Evolutionary conservation across 257 asterid genomes (phyloP).

Genomic region (Pogostemon cablin): DNA sequence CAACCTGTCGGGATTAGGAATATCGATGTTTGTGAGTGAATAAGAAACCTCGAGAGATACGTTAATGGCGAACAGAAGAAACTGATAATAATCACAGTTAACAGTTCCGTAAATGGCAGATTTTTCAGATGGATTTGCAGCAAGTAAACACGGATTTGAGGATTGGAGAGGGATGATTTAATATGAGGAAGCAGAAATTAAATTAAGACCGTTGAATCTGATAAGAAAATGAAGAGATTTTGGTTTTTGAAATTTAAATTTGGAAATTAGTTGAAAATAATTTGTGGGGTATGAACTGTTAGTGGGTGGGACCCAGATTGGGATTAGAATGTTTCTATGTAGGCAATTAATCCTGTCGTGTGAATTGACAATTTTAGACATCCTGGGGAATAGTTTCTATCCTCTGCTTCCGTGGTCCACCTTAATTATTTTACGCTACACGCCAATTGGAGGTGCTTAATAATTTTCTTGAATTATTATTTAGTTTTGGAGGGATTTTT

Average conservation of each 20-base stretch:
- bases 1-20: background rate
- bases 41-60: constrained; percentile 1
- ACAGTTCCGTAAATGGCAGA: constrained; percentile 16
- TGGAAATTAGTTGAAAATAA: constrained; percentile 27
- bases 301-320: constrained; percentile 28
- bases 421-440: background rate
- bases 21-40: background rate
- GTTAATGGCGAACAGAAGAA: constrained; percentile 24
- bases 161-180: background rate
- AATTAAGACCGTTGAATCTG: constrained; percentile 34
- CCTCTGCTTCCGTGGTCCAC: background rate
- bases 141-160: constrained; percentile 20
- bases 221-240: background rate
- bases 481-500: constrained; percentile 32
- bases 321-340: constrained; percentile 30
- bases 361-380: constrained; percentile 30
- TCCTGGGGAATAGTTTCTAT: constrained; percentile 5
- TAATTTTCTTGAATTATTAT: background rate
- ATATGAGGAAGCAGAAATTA: background rate
- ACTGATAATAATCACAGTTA: constrained; percentile 32
- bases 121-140: constrained; percentile 16
- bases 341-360: background rate
- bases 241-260: constrained; percentile 29
- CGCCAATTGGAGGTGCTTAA: too few relatives aligned
- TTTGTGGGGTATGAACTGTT: constrained; percentile 24